Evolutionary conservation across 495 filamentous ascomycete genomes (phyloP), one percentile per base, ranked within the genome.

Genomic region (Penicillium soppii): DNA sequence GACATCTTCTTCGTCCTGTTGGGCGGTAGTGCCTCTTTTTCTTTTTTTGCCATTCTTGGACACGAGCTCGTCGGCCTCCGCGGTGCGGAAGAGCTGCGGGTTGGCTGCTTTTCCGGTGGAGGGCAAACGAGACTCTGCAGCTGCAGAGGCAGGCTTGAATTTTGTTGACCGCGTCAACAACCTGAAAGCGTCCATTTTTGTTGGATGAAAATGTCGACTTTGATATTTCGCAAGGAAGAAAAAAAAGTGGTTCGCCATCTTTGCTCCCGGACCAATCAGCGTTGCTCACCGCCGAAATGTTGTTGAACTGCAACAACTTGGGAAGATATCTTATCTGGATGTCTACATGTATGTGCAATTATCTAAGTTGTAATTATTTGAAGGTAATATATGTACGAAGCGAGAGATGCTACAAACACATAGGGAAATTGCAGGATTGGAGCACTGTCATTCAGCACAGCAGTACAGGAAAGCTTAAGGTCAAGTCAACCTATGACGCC

Each of bases 151-250:
- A 38, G 74, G 63, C 53, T 77, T 79, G 29, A 82, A 58, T 43
- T 79, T 82, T 22, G 76, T 74, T 33, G 78, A 79, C 56, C 79
- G 54, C n/a, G 79, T 74, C 50, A 82, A 64, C 27, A 82, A 58
- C 57, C 69, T 78, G 61, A 82, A 82, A 19, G 70, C 71, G 56
- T 82, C 79, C 79, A 82, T 82, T 16, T 26, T 68, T 43, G 48
- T 36, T 26, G 41, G 44, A 58, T 37, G 53, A 52, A 33, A 39
- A 32, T 27, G 42, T 44, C 37, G 46, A 52, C 42, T 54, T 56
- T 52, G 65, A 66, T 68, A 63, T 69, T 69, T 61, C 59, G 45
- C 37, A 39, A 39, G 52, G 50, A 58, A 57, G 50, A 58, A 61
- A 61, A 62, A 65, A 63, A 52, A 45, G 37, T 43, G 59, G 47